Base-by-base conservation (phyloP, 1,284 basidiomycete genomes). In the Cryptococcus sp. region DNA sequence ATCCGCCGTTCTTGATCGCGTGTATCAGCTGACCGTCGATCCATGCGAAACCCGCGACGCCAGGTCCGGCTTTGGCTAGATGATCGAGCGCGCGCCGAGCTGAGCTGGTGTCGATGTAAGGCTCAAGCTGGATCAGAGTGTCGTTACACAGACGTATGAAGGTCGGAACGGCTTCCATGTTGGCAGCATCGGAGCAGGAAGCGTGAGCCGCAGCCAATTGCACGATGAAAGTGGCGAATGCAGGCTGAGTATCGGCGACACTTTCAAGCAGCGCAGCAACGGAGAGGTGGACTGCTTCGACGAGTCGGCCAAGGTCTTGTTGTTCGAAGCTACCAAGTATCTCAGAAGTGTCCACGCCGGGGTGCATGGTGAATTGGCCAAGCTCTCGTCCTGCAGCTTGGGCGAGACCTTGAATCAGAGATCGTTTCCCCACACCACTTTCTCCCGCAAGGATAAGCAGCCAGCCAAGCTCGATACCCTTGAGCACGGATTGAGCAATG, bases 251-350 rank as follows among this genome's bases (percentile, higher is more conserved):
- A 16, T 71, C 70, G 6, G 66, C 62, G 0, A 69, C 62, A 1
- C 53, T 35, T 25, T 69, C 62, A 20, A 70, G 40, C 0, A 65
- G 46, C 3, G 48, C n/a, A n/a, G 53, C 44, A 16, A 71, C 23
- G 0, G 64, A 59, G 13, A 31, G 25, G 10, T 56, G 50, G 11
- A 50, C 59, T 1, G 61, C 53, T 53, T 68, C 65, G 17, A 69
- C 47, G 49, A 67, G n/a, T 41, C 72, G 55, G 17, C 56, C 50
- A 48, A 64, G 52, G 71, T 91, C 87, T 39, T 87, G 86, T 79
- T 99, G 96, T 79, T 99, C 96, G 71, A 98, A 99, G 66, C 91
- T 89, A 49, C 96, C 96, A 42, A 99, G 81, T 40, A 99, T 88
- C 77, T 99, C 96, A 72, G 88, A 88, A 1, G 93, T 92, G 74